Evolutionary conservation across 2,329 filamentous ascomycete genomes (phyloP), one percentile per base, ranked within the genome.

Genomic region (Graphiopsis chlorocephala): DNA sequence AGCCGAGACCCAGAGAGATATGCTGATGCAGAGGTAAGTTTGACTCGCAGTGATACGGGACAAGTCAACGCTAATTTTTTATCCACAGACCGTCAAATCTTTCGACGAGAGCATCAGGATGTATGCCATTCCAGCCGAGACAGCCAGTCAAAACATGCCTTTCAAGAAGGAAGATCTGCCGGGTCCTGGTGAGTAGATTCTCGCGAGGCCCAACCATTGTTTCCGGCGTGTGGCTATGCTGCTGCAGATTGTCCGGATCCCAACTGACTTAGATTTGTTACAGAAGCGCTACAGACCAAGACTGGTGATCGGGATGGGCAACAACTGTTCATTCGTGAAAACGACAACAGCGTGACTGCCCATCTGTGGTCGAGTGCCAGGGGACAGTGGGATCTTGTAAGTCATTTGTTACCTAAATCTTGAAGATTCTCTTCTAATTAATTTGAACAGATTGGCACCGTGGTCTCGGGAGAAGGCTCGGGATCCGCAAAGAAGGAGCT

Each of bases 241-340:
- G 17, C 14, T 29, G 14, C 6, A 28, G 48, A 26, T 8, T 17
- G 15, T 52, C 1, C 7, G 4, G 5, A 15, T 14, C 1, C 11
- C 1, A 26, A 7, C 48, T 52, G 23, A 52, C 48, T 17, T 52
- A 6, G 14, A 52, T n/a, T 25, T 3, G 45, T 28, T n/a, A 11
- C 42, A 74, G 92, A 96, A 20, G 97, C 97, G 71, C 80, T 99
- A 10, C 86, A 88, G 63, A 86, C 86, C 63, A 93, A 93, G 70
- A 87, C 88, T 0, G 95, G 95, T 3, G 95, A 91, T n/a, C 97
- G 97, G 78, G 95, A 99, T 69, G 95, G 95, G 0, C 94, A 99
- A 74, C 90, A 97, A 5, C 90, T 96, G 72, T 96, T 96, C 87
- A 94, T 97, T 72, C 87, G 86, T 65, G 90, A 97, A 75, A 81